Conservation (phyloP, 2,329 filamentous ascomycete genomes). For the Zalaria sp. region DNA sequence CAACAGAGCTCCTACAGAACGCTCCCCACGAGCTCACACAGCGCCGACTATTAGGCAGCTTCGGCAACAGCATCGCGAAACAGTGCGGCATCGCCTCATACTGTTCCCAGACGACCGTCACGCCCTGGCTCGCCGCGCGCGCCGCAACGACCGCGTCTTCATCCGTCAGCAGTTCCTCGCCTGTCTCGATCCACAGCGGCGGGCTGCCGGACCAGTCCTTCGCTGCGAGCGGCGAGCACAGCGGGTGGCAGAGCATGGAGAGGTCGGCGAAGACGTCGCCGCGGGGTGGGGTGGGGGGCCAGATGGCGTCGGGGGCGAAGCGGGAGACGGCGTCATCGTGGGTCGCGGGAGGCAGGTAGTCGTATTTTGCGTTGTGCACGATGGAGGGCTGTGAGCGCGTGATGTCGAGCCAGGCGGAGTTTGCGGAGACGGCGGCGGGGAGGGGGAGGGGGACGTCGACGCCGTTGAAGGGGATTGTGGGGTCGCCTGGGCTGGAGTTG, state of each 20-base stretch:
- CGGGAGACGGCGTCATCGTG: conserved; percentile 15
- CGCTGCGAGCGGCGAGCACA: conserved; percentile 48
- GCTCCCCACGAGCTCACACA: conserved; percentile 23
- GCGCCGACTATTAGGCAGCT: conserved; percentile 13
- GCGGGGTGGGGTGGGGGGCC: conserved; percentile 31
- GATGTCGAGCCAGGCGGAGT: conserved; percentile 60
- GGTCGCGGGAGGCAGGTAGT: conserved; percentile 45
- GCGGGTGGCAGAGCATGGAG: conserved; percentile 43
- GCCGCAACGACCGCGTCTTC: conserved; percentile 49
- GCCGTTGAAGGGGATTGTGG: conserved; percentile 47
- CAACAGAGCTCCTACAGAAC: conserved; percentile 15
- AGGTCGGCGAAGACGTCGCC: conserved; percentile 33
- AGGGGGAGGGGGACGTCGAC: conserved; percentile 43
- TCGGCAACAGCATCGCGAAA: conserved; percentile 35
- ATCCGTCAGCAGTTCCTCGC: conserved; percentile 59
- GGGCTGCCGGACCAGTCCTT: conserved; percentile 47
- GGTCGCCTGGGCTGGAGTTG: conserved; percentile 22
- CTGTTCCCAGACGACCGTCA: conserved; percentile 51
- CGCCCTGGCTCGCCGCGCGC: conserved; percentile 42
- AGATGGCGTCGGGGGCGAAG: conserved; percentile 34
- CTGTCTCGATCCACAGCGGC: conserved; percentile 54
- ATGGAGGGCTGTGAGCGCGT: conserved; percentile 48
- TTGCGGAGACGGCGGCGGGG: conserved; percentile 49
- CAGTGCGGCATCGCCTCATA: conserved; percentile 73
- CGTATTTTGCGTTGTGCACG: conserved; percentile 38